Base-by-base conservation (phyloP, 2,329 filamentous ascomycete species). In the Fusarium sp. region DNA sequence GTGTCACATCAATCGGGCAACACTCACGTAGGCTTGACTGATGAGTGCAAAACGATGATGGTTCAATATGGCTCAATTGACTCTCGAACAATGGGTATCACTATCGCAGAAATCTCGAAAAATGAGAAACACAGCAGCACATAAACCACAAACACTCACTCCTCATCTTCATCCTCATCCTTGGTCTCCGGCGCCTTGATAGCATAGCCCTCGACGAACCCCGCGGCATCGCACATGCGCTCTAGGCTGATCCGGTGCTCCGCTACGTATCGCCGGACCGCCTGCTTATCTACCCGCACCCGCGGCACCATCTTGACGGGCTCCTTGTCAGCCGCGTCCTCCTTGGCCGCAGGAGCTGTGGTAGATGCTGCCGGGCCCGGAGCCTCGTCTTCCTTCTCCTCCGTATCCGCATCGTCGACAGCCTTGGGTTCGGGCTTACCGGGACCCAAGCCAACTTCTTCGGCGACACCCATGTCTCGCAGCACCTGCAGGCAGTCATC, bases 401-500 rank as follows among this genome's bases (percentile, higher is more conserved):
- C 73, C 0, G 65, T 58, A 11, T 75, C 72, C 14, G 51, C 31
- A 18, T 55, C 63, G 10, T 61, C 56, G 18, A 34, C 23, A 10
- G 44, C 44, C 59, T 64, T 66, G 54, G 50, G 64, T 66, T 63
- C 61, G 46, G 76, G 76, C 69, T 81, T 83, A 11, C 80, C 79
- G 4, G 80, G 81, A 1, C 82, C 82, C 78, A 81, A 77, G 76
- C 82, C 85, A 71, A 83, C 86, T 74, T 90, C 83, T 79, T 89
- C 79, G 51, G 91, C 83, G 34, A 96, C 82, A 8, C 86, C 89
- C 93, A 97, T 97, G 62, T 93, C 90, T 65, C 91, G 88, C 58
- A 97, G 81, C 23, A 93, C 89, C 1, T 83, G 83, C 44, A 97
- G 86, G 62, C 95, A 93, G 79, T 98, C 95, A 44, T 97, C 95